These are phyloP conservation scores for Inga oerstediana DNA, from an alignment of 306 rosid species.

Conservation along the genomic window DNA sequence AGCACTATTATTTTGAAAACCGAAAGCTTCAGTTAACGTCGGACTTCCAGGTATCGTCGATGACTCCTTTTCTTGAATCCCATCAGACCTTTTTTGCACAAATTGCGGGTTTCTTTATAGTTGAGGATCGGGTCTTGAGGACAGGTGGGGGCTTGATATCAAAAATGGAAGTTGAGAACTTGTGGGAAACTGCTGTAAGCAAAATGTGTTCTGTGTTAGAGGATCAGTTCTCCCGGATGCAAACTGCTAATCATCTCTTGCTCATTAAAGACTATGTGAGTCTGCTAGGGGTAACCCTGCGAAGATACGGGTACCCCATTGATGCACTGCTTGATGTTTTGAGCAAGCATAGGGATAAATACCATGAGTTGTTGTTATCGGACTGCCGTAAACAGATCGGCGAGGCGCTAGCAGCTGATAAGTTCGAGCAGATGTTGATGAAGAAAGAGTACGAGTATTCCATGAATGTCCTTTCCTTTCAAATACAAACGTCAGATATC, in stretches of 20 bases:
- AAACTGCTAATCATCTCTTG: constrained; percentile 93
- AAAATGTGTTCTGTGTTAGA: constrained; percentile 98
- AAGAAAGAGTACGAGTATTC: constrained; percentile 96
- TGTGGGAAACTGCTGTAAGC: constrained; percentile 97
- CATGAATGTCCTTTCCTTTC: constrained; percentile 98
- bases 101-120: constrained; percentile 94
- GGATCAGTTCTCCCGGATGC: constrained; percentile 99
- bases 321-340: constrained; percentile 93
- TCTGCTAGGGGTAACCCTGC: constrained; percentile 81
- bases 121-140: constrained; percentile 89
- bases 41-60: constrained; percentile 97
- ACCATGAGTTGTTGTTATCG: constrained; percentile 86
- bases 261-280: constrained; percentile 97
- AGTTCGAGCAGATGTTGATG: constrained; percentile 97
- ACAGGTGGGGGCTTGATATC: constrained; percentile 92
- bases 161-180: constrained; percentile 91
- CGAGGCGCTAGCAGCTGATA: constrained; percentile 85
- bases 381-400: constrained; percentile 93
- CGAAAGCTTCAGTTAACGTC: constrained; percentile 95
- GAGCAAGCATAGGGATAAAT: constrained; percentile 97
- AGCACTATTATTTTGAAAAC: constrained; percentile 88
- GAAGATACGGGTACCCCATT: constrained; percentile 92
- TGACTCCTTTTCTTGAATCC: constrained; percentile 98
- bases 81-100: constrained; percentile 98
- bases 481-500: constrained; percentile 83